Conservation (phyloP, 139 green algal genomes). For the Mychonastes homosphaera region DNA sequence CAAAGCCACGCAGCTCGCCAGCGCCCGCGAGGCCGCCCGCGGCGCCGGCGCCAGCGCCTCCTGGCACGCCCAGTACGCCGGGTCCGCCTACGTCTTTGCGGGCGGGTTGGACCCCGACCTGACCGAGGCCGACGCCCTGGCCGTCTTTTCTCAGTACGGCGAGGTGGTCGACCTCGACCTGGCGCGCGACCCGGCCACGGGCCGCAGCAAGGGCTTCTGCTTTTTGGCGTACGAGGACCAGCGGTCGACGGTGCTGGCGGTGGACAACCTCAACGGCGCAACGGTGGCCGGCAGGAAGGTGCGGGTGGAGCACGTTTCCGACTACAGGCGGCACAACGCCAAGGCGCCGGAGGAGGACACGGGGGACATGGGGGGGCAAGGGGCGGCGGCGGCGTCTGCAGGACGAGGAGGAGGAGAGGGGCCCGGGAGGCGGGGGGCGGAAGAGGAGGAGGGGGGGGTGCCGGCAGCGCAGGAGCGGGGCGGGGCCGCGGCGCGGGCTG, state of each 20-base stretch:
- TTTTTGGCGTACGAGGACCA: constrained; percentile 98
- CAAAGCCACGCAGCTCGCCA: constrained; percentile 85
- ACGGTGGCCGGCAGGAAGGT: constrained; percentile 70
- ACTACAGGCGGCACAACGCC: constrained; percentile 83
- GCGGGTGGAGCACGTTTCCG: constrained; percentile 90
- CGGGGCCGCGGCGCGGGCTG: constrained; percentile 1
- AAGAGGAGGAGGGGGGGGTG: background rate
- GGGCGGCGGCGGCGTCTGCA: background rate
- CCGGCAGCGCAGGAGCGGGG: background rate
- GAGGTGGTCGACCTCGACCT: constrained; percentile 94
- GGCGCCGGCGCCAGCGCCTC: constrained; percentile 59
- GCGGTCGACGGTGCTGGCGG: constrained; percentile 86
- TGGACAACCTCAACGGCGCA: constrained; percentile 94
- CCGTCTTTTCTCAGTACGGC: constrained; percentile 93
- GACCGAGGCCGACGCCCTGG: constrained; percentile 93
- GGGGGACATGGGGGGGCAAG: background rate
- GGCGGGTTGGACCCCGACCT: constrained; percentile 82
- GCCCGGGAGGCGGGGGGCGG: background rate
- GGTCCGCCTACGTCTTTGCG: constrained; percentile 87
- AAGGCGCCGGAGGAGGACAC: constrained; percentile 33
- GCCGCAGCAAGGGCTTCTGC: constrained; percentile 82
- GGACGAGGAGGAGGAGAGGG: background rate
- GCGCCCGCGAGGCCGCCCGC: constrained; percentile 50
- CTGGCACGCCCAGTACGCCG: constrained; percentile 87
- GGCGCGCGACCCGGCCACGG: constrained; percentile 46